A percentile compares a stretch with the other conserved stretches of the same genome.
phyloP scores from a whole-genome alignment of 306 rosid species.

The Gynostemma pentaphyllum region DNA sequence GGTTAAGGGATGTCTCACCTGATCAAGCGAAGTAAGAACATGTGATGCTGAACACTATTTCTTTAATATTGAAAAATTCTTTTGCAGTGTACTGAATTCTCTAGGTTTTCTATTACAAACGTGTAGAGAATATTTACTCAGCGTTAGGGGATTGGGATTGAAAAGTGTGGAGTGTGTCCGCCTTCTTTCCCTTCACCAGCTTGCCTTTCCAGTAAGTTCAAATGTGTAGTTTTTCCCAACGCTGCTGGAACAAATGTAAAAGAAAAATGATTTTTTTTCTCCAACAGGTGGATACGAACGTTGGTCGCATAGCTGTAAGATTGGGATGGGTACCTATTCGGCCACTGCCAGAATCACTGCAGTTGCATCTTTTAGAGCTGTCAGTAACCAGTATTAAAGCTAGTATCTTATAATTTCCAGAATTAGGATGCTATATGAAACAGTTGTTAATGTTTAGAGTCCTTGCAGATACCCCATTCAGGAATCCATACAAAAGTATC shows the following conservation, averaged over 20 bases:
- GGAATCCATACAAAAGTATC: slow-evolving; percentile 50
- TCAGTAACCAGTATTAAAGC: slow-evolving; percentile 19
- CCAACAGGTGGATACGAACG: slow-evolving; percentile 66
- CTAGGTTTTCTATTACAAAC: neutral
- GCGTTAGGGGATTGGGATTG: slow-evolving; percentile 48
- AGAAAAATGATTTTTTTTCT: neutral
- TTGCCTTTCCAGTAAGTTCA: slow-evolving; percentile 55
- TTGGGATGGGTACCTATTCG: slow-evolving; percentile 80
- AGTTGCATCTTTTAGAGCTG: slow-evolving; percentile 47
- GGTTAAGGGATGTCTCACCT: slow-evolving; percentile 56
- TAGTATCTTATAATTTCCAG: neutral
- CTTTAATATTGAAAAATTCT: neutral
- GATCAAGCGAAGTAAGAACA: slow-evolving; percentile 30
- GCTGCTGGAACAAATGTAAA: neutral
- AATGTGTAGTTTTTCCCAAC: neutral
- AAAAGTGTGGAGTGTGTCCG: slow-evolving; percentile 77
- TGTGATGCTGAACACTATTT: neutral
- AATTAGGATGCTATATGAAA: neutral
- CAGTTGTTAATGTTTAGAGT: neutral
- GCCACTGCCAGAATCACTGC: slow-evolving; percentile 47
- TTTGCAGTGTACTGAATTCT: neutral
- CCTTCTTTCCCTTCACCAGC: slow-evolving; percentile 48
- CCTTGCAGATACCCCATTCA: slow-evolving; percentile 38
- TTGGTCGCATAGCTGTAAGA: slow-evolving; percentile 63
- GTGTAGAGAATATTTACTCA: slow-evolving; percentile 40